Evolutionary conservation across 352 stramenopile species (phyloP).

Genomic region (Phytophthora uliginosa): DNA sequence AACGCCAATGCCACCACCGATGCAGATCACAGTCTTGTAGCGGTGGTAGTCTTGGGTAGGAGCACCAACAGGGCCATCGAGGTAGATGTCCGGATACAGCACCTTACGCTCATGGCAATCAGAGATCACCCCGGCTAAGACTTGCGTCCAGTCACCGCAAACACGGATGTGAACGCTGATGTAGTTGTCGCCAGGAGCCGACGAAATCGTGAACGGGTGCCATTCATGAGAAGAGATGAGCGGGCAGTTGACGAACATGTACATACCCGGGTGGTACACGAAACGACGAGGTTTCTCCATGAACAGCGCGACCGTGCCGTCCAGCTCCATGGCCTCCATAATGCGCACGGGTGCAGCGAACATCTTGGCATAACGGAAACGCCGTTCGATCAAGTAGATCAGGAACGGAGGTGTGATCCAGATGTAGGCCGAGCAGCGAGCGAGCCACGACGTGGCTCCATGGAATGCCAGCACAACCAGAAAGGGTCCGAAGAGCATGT

Average conservation of each 20-base stretch:
- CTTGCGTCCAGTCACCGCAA: slow-evolving; percentile 76
- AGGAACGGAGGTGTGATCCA: slow-evolving; percentile 66
- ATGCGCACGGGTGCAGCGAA: slow-evolving; percentile 63
- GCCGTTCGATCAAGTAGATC: slow-evolving; percentile 72
- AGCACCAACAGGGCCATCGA: slow-evolving; percentile 78
- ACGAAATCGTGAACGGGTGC: slow-evolving; percentile 94
- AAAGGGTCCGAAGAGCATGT: slow-evolving; percentile 79
- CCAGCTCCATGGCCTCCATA: slow-evolving; percentile 57
- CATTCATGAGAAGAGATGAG: slow-evolving; percentile 81
- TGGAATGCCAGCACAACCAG: slow-evolving; percentile 72
- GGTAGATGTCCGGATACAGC: too few relatives aligned
- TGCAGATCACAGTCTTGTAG: slow-evolving; percentile 74
- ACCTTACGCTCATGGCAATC: too few relatives aligned
- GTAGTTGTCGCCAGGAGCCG: slow-evolving; percentile 79
- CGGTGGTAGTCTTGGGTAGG: slow-evolving; percentile 75
- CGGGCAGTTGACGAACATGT: slow-evolving; percentile 88
- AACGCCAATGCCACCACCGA: slow-evolving; percentile 79
- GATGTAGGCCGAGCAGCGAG: slow-evolving; percentile 54
- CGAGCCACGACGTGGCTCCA: slow-evolving; percentile 63
- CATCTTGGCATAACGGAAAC: slow-evolving; percentile 72
- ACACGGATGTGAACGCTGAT: slow-evolving; percentile 79
- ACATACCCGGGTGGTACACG: slow-evolving; percentile 77
- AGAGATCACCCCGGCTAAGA: too few relatives aligned
- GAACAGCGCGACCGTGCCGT: slow-evolving; percentile 66
- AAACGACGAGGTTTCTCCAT: slow-evolving; percentile 74